A percentile compares a stretch with the other conserved stretches of the same genome.
These are phyloP conservation scores for Rhododendron vialii DNA, from an alignment of 148 eudicot species.

Conservation along the genomic window DNA sequence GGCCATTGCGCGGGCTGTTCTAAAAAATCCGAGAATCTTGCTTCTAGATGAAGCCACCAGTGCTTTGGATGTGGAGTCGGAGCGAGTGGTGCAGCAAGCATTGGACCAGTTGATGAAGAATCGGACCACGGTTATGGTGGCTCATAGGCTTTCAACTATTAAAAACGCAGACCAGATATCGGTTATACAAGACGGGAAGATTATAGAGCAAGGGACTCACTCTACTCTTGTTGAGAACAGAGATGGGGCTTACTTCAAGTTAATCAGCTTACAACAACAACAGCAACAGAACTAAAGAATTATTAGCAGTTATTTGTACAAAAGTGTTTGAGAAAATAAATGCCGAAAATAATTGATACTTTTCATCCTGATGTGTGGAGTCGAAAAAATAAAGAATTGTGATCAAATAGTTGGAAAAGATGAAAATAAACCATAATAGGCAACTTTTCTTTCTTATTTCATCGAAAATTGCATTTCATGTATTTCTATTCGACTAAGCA, in stretches of 20 bases:
- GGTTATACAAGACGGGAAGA: constrained; percentile 81
- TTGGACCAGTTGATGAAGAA: constrained; percentile 84
- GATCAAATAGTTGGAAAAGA: no score
- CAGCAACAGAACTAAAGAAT: constrained; percentile 1
- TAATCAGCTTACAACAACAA: constrained; percentile 19
- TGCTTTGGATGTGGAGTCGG: constrained; percentile 85
- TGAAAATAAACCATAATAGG: no score
- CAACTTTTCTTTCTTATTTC: no score
- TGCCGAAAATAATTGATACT: no score
- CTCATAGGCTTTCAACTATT: constrained; percentile 85
- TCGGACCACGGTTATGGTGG: constrained; percentile 82
- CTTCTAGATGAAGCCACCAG: constrained; percentile 93
- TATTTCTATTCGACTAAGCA: no score
- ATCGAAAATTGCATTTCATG: no score
- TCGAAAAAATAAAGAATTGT: no score
- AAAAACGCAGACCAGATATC: constrained; percentile 86
- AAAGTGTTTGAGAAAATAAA: no score
- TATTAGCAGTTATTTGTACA: background rate
- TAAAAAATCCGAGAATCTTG: constrained; percentile 75
- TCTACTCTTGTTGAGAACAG: constrained; percentile 16
- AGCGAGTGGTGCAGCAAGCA: constrained; percentile 81
- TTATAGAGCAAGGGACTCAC: constrained; percentile 69
- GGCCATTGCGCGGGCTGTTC: constrained; percentile 88
- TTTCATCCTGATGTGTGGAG: no score
- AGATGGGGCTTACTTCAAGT: constrained; percentile 18